A percentile compares a stretch with the other conserved stretches of the same genome.
phyloP scores from a whole-genome alignment of 2,329 filamentous ascomycete genomes.

The Apiospora saccharicola region DNA sequence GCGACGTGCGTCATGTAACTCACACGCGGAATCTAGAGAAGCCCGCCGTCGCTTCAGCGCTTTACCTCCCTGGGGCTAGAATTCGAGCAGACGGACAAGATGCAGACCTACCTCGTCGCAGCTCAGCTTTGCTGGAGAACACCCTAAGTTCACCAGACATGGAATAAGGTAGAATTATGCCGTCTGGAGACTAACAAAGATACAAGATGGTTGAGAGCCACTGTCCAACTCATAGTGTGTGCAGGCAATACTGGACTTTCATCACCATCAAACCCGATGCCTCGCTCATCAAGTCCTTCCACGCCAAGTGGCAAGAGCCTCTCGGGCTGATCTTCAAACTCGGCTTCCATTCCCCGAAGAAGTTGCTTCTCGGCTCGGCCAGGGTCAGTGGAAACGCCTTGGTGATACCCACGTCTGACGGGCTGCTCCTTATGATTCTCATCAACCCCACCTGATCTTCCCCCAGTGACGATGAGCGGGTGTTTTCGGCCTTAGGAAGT shows the following conservation, averaged over 20 bases:
- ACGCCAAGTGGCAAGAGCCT: slow-evolving; percentile 32
- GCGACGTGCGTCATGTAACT: slow-evolving; percentile 34
- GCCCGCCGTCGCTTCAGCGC: slow-evolving; percentile 29
- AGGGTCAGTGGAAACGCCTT: slow-evolving; percentile 34
- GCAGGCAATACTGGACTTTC: no score
- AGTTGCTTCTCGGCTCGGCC: slow-evolving; percentile 30
- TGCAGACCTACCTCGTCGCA: slow-evolving; percentile 31
- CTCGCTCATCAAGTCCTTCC: slow-evolving; percentile 30
- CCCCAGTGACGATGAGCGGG: slow-evolving; percentile 26
- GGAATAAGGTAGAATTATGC: slow-evolving; percentile 24
- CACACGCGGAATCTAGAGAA: slow-evolving; percentile 33
- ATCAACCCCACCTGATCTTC: slow-evolving; percentile 34
- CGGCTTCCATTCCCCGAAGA: slow-evolving; percentile 33
- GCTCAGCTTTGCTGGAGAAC: slow-evolving; percentile 29
- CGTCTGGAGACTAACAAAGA: no score
- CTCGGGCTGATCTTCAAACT: slow-evolving; percentile 32
- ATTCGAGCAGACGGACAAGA: slow-evolving; percentile 30
- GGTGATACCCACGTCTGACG: slow-evolving; percentile 32
- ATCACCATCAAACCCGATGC: no score
- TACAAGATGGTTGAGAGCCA: no score
- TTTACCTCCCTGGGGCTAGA: slow-evolving; percentile 33
- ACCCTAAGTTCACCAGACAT: slow-evolving; percentile 29
- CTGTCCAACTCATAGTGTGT: no score
- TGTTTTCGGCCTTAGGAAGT: slow-evolving; percentile 29
- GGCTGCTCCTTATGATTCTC: slow-evolving; percentile 33